Conservation (phyloP, 1,284 basidiomycete genomes). For the Marasmius fiardii region DNA sequence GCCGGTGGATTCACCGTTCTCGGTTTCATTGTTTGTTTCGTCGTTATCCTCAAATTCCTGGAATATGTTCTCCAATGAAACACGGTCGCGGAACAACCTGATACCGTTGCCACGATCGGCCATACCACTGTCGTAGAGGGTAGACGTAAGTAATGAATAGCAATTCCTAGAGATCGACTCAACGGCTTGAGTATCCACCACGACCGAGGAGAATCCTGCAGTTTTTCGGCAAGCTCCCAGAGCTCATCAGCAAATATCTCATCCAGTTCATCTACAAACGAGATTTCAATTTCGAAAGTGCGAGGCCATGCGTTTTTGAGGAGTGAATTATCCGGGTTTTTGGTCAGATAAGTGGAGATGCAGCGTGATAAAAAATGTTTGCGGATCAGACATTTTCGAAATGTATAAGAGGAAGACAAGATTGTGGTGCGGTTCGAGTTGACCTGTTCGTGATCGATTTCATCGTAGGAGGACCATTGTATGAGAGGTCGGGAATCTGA, state of each 20-base stretch:
- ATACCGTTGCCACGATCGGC: slow-evolving; percentile 96
- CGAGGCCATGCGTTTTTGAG: slow-evolving; percentile 62
- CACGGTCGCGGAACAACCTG: slow-evolving; percentile 82
- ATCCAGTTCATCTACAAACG: slow-evolving; percentile 93
- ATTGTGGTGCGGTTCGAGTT: slow-evolving; percentile 43
- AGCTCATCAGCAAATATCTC: slow-evolving; percentile 93
- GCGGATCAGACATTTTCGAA: slow-evolving; percentile 91
- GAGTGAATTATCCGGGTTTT: slow-evolving; percentile 58
- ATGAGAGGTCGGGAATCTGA: slow-evolving; percentile 35
- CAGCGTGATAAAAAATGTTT: slow-evolving; percentile 90
- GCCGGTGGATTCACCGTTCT: slow-evolving; percentile 39
- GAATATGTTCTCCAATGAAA: slow-evolving; percentile 76
- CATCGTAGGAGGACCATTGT: slow-evolving; percentile 84
- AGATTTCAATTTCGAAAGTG: slow-evolving; percentile 89
- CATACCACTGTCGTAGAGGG: slow-evolving; percentile 62
- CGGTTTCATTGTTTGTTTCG: slow-evolving; percentile 22
- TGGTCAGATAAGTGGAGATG: slow-evolving; percentile 72
- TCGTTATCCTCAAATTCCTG: slow-evolving; percentile 74
- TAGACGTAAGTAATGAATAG: too few relatives aligned
- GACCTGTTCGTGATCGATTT: slow-evolving; percentile 74
- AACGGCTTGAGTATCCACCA: slow-evolving; percentile 96
- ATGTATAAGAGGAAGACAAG: slow-evolving; percentile 84
- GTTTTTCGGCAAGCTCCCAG: slow-evolving; percentile 75
- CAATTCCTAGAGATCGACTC: neutral
- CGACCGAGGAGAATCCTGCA: slow-evolving; percentile 49